These are phyloP conservation scores for Cyberlindnera euphorbiae DNA, from an alignment of 805 yeast species.

Conservation along the genomic window DNA sequence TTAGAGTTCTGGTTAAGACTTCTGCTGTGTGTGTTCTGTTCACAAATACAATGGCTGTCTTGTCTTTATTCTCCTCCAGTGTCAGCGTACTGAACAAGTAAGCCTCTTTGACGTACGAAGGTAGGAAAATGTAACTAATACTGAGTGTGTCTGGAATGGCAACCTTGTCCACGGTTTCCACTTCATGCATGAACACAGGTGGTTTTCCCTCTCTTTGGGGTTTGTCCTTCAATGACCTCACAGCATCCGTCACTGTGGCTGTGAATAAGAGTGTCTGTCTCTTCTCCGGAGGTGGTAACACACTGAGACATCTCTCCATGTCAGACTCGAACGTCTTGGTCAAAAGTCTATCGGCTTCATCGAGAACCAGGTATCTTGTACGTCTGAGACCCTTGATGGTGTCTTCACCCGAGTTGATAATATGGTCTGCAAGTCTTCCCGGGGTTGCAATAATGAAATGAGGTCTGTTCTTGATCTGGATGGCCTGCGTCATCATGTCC, in stretches of 20 bases:
- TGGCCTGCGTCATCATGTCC: conserved; percentile 84
- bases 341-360: conserved; percentile 80
- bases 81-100: conserved; percentile 67
- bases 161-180: conserved; percentile 65
- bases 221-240: conserved; percentile 67
- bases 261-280: conserved; percentile 92
- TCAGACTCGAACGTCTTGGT: conserved; percentile 82
- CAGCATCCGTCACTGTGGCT: conserved; percentile 94
- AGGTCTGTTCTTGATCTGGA: conserved; percentile 76
- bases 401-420: conserved; percentile 83
- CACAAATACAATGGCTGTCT: conserved; percentile 82
- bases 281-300: conserved; percentile 62
- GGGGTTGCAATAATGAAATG: conserved; percentile 97
- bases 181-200: conserved; percentile 64
- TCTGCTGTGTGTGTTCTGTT: conserved; percentile 91
- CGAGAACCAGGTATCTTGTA: conserved; percentile 78
- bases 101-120: conserved; percentile 87
- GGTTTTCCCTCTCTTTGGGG: conserved; percentile 52
- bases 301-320: conserved; percentile 63
- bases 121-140: conserved; percentile 68
- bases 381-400: conserved; percentile 74
- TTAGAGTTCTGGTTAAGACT: conserved; percentile 69
- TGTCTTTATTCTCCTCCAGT: conserved; percentile 54
- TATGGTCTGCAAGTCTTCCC: conserved; percentile 91
- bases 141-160: conserved; percentile 74